phyloP scores from a whole-genome alignment of 352 stramenopile genomes.

The Lagenidium giganteum region DNA sequence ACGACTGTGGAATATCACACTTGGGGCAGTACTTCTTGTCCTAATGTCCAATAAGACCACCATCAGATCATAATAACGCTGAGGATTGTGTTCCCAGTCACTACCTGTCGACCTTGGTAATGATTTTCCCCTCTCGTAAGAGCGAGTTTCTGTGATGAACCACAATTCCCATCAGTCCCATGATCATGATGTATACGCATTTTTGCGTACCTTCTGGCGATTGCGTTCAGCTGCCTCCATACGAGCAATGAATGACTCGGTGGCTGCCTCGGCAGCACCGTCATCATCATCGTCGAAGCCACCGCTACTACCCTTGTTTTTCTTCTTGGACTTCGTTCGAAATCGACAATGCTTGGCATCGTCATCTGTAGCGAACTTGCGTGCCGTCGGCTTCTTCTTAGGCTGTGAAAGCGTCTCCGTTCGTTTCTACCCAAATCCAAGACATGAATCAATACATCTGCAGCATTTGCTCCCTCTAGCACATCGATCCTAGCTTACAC shows the following conservation, averaged over 20 bases:
- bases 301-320: conserved; percentile 17
- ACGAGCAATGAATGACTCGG: conserved; percentile 51
- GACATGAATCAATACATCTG: too few species aligned
- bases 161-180: neutral
- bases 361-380: conserved; percentile 66
- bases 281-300: conserved; percentile 28
- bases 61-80: neutral
- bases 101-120: conserved; percentile 35
- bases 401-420: conserved; percentile 57
- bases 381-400: conserved; percentile 24
- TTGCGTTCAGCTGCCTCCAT: conserved; percentile 81
- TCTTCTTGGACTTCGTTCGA: conserved; percentile 23
- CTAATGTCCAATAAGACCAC: conserved; percentile 15
- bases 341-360: conserved; percentile 76
- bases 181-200: neutral
- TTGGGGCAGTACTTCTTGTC: conserved; percentile 79
- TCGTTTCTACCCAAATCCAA: conserved; percentile 66
- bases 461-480: too few species aligned
- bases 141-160: conserved; percentile 49
- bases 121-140: conserved; percentile 70
- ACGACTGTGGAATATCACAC: conserved; percentile 63
- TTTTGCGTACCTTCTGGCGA: conserved; percentile 50
- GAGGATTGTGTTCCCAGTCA: neutral
- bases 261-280: conserved; percentile 13
- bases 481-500: too few species aligned